A percentile compares a stretch with the other conserved stretches of the same genome.
phyloP scores from a whole-genome alignment of 73 alveolate genomes.

The Paramecium sexaurelia region DNA sequence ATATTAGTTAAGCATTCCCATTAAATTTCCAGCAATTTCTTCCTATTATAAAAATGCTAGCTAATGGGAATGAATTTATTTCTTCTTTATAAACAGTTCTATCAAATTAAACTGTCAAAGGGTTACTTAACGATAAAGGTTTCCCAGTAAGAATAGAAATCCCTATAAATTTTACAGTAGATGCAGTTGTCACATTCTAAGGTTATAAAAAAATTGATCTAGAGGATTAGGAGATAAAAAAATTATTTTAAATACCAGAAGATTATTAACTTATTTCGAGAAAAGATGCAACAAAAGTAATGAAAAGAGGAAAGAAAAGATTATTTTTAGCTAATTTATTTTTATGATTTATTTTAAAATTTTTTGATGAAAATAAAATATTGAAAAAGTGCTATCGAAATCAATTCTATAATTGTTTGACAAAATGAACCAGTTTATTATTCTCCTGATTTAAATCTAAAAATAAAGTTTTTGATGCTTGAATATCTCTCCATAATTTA shows the following conservation, averaged over 20 bases:
- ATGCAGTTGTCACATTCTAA: slow-evolving; percentile 80
- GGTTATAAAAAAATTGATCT: slow-evolving; percentile 60
- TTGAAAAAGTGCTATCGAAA: background rate
- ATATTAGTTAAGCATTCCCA: slow-evolving; percentile 83
- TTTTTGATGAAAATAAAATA: background rate
- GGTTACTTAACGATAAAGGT: slow-evolving; percentile 74
- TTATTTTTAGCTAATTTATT: slow-evolving; percentile 62
- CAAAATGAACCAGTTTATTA: background rate
- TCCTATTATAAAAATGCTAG: slow-evolving; percentile 78
- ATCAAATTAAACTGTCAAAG: slow-evolving; percentile 69
- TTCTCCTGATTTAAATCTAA: background rate
- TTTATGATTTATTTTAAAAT: slow-evolving; percentile 20
- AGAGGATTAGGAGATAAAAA: background rate
- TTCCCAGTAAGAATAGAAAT: slow-evolving; percentile 87
- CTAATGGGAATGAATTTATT: slow-evolving; percentile 72
- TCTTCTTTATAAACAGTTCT: slow-evolving; percentile 72
- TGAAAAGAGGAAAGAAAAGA: slow-evolving; percentile 70
- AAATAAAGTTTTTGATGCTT: background rate
- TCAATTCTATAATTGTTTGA: background rate
- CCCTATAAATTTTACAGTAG: slow-evolving; percentile 80
- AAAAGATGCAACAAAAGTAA: slow-evolving; percentile 82
- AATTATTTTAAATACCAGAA: slow-evolving; percentile 72
- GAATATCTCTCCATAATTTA: background rate
- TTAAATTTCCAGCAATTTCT: slow-evolving; percentile 70
- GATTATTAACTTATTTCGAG: slow-evolving; percentile 66